A percentile compares a stretch with the other conserved stretches of the same genome.
Evolutionary conservation across 1,284 basidiomycete genomes (phyloP).

Genomic region (Hortiboletus rubellus): DNA sequence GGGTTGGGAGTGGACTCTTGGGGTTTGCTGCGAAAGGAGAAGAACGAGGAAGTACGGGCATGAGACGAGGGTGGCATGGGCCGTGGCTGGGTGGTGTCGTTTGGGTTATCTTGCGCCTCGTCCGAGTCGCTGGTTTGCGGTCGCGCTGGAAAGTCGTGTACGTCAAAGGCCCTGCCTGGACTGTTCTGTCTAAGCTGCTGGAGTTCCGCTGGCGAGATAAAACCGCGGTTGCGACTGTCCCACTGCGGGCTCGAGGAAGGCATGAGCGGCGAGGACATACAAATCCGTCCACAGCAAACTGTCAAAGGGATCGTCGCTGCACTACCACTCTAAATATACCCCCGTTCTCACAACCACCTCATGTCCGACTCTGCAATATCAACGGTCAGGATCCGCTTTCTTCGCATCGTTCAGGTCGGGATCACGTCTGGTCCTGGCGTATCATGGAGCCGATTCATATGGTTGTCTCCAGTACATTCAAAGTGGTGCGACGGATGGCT

Average conservation of each 20-base stretch:
- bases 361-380: background rate
- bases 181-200: conserved; percentile 43
- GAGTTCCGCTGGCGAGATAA: conserved; percentile 50
- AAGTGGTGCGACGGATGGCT: too few relatives aligned
- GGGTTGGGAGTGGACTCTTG: conserved; percentile 16
- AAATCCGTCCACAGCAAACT: too few relatives aligned
- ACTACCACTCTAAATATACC: background rate
- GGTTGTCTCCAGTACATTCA: too few relatives aligned
- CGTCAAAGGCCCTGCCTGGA: conserved; percentile 30
- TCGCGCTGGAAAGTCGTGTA: conserved; percentile 38
- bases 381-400: background rate
- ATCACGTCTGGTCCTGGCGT: background rate
- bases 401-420: too few relatives aligned
- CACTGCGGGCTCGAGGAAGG: conserved; percentile 43
- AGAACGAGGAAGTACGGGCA: conserved; percentile 43
- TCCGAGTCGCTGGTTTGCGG: conserved; percentile 16
- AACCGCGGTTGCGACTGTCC: conserved; percentile 50
- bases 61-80: conserved; percentile 28
- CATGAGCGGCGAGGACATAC: conserved; percentile 21
- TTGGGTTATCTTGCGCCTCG: conserved; percentile 20
- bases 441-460: too few relatives aligned
- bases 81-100: conserved; percentile 24
- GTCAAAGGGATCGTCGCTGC: conserved; percentile 8
- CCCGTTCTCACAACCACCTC: background rate
- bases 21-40: conserved; percentile 39